phyloP scores from a whole-genome alignment of 108 stramenopile species.

The Nitzschia sp. region DNA sequence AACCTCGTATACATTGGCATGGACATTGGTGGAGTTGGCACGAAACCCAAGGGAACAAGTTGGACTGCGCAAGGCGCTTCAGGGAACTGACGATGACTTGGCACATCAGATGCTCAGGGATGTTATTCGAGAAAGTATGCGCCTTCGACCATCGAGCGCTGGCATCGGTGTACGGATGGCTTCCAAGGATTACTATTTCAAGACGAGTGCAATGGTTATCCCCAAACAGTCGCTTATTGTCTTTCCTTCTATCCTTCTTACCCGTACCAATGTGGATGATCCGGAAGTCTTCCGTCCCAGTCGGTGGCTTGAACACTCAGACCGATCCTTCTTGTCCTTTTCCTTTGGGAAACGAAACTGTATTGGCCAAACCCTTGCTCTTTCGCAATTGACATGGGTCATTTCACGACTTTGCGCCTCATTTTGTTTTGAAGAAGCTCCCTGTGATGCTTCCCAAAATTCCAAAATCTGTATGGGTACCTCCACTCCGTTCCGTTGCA shows the following conservation, averaged over 20 bases:
- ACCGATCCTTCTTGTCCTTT: slow-evolving; percentile 42
- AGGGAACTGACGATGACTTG: slow-evolving; percentile 13
- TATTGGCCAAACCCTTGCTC: slow-evolving; percentile 44
- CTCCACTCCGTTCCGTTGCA: slow-evolving; percentile 28
- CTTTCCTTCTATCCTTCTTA: slow-evolving; percentile 25
- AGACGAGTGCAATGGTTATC: slow-evolving; percentile 34
- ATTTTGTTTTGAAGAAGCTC: slow-evolving; percentile 32
- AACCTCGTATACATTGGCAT: slow-evolving; percentile 45
- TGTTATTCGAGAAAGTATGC: slow-evolving; percentile 41
- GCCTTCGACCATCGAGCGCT: slow-evolving; percentile 32
- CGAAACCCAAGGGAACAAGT: slow-evolving; percentile 29
- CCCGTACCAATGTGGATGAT: slow-evolving; percentile 40
- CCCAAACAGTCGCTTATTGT: slow-evolving; percentile 44
- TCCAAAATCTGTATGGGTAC: slow-evolving; percentile 11
- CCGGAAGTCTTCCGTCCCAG: slow-evolving; percentile 46
- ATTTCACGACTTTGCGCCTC: slow-evolving; percentile 36
- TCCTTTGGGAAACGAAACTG: slow-evolving; percentile 46
- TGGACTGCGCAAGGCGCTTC: slow-evolving; percentile 34
- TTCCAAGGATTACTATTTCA: slow-evolving; percentile 32
- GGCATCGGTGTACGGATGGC: slow-evolving; percentile 27
- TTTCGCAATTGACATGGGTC: slow-evolving; percentile 45
- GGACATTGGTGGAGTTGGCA: slow-evolving; percentile 45
- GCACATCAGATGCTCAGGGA: slow-evolving; percentile 43
- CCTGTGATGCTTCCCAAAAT: slow-evolving; percentile 2
- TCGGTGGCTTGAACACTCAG: slow-evolving; percentile 43